These are phyloP conservation scores for Clohesyomyces aquaticus DNA, from an alignment of 495 filamentous ascomycete species.

Conservation along the genomic window DNA sequence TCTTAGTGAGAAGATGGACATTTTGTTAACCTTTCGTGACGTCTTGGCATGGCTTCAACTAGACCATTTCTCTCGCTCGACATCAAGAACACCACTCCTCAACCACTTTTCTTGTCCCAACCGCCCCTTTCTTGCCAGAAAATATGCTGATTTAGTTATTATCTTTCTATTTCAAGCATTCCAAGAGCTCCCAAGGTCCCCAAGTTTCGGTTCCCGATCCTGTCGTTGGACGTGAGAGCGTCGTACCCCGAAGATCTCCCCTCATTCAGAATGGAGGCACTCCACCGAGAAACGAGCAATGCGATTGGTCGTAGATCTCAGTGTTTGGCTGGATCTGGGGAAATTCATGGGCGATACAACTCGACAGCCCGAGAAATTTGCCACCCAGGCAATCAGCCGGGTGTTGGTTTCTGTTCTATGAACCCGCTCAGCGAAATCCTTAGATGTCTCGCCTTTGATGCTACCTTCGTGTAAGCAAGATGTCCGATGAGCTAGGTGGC, in stretches of 20 bases:
- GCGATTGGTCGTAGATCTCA: background rate
- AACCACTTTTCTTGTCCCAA: background rate
- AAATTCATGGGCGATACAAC: background rate
- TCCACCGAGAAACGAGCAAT: background rate
- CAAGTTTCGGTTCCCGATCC: conserved; percentile 9
- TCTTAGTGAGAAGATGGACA: background rate
- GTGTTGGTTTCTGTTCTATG: background rate
- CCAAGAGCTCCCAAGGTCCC: background rate
- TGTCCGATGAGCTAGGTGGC: background rate
- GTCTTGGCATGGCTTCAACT: conserved; percentile 7
- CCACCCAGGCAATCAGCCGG: background rate
- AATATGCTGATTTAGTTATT: background rate
- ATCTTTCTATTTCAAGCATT: background rate
- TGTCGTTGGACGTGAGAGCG: background rate
- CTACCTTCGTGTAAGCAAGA: background rate
- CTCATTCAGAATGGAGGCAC: background rate
- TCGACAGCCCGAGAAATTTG: background rate
- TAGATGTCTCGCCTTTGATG: conserved; percentile 5
- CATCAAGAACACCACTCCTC: background rate
- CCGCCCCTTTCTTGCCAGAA: background rate
- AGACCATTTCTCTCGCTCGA: background rate
- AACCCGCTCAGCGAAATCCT: conserved; percentile 7
- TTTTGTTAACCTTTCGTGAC: conserved; percentile 13
- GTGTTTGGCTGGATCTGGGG: conserved; percentile 1
- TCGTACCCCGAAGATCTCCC: conserved; percentile 20